Conservation (phyloP, 2,329 filamentous ascomycete genomes). For the Pseudonectria buxi region DNA sequence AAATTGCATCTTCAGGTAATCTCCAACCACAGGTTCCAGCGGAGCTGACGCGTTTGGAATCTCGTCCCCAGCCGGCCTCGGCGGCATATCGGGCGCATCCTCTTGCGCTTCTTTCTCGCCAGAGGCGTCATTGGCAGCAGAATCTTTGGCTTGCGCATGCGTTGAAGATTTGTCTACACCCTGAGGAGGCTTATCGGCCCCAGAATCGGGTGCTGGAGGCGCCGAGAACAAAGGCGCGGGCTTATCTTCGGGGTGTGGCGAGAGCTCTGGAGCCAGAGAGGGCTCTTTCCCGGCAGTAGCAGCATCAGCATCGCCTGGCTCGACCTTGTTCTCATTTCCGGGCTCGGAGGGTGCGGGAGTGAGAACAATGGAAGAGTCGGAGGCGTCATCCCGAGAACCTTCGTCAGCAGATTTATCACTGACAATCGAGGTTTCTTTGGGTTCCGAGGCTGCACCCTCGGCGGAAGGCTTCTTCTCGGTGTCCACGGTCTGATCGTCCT, state of each 20-base stretch:
- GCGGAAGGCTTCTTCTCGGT: conserved; percentile 6
- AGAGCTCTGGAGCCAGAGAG: conserved; percentile 25
- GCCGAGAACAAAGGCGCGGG: conserved; percentile 54
- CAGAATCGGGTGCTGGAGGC: conserved; percentile 22
- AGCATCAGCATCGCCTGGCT: conserved; percentile 5
- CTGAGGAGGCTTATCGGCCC: conserved; percentile 18
- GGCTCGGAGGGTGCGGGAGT: conserved; percentile 19
- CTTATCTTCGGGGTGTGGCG: conserved; percentile 58
- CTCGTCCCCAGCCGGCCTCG: conserved; percentile 9
- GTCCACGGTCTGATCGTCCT: conserved; percentile 2
- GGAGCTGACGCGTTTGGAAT: conserved; percentile 7
- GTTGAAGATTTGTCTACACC: conserved; percentile 10
- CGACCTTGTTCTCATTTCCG: conserved; percentile 9
- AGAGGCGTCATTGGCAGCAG: conserved; percentile 1
- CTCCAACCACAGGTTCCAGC: conserved; percentile 73
- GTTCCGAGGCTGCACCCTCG: conserved; percentile 7
- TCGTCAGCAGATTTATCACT: background rate
- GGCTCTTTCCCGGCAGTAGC: conserved; percentile 6
- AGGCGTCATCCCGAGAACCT: conserved; percentile 8
- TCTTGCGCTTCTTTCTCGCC: conserved; percentile 4
- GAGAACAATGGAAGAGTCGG: conserved; percentile 15
- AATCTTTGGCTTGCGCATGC: conserved; percentile 5
- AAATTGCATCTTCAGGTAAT: conserved; percentile 93
- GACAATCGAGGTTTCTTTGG: conserved; percentile 1
- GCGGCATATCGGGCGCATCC: conserved; percentile 4